These are phyloP conservation scores for Phytophthora pistaciae DNA, from an alignment of 352 stramenopile genomes.

Conservation along the genomic window DNA sequence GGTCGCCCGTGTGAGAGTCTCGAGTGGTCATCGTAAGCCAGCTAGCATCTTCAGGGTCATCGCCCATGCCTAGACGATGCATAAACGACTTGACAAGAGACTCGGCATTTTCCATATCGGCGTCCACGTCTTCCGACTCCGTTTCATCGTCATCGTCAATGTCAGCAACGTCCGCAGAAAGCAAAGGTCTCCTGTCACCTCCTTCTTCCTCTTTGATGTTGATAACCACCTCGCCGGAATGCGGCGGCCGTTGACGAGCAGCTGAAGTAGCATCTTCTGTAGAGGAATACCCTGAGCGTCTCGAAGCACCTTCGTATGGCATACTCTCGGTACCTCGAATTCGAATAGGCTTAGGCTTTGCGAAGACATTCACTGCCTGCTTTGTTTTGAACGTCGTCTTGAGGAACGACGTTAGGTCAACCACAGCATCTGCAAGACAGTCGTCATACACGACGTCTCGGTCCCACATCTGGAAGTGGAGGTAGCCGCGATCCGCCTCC, in stretches of 20 bases:
- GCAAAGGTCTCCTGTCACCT: conserved; percentile 32
- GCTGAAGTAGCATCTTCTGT: conserved; percentile 35
- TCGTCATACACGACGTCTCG: conserved; percentile 83
- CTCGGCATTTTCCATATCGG: conserved; percentile 69
- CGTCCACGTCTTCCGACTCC: conserved; percentile 31
- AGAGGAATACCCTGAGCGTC: conserved; percentile 31
- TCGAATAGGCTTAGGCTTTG: conserved; percentile 69
- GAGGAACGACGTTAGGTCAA: conserved; percentile 72
- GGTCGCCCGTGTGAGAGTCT: conserved; percentile 66
- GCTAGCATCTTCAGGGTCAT: conserved; percentile 77
- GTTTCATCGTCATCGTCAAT: conserved; percentile 37
- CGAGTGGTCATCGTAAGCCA: conserved; percentile 82
- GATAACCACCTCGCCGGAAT: conserved; percentile 31
- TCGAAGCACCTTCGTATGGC: conserved; percentile 34
- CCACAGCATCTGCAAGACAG: conserved; percentile 76
- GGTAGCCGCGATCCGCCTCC: conserved; percentile 70
- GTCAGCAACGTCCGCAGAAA: conserved; percentile 18
- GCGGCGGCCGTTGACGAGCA: conserved; percentile 27
- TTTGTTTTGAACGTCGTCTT: conserved; percentile 79
- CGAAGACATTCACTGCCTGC: conserved; percentile 77
- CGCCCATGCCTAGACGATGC: conserved; percentile 79
- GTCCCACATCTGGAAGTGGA: conserved; percentile 87
- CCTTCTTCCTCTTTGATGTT: conserved; percentile 32
- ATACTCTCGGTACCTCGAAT: conserved; percentile 47
- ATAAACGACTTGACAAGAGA: conserved; percentile 80